Percentiles rank a stretch among this genome's conserved stretches.
Evolutionary conservation across 495 filamentous ascomycete species (phyloP).

Genomic region (Neurospora sp.): DNA sequence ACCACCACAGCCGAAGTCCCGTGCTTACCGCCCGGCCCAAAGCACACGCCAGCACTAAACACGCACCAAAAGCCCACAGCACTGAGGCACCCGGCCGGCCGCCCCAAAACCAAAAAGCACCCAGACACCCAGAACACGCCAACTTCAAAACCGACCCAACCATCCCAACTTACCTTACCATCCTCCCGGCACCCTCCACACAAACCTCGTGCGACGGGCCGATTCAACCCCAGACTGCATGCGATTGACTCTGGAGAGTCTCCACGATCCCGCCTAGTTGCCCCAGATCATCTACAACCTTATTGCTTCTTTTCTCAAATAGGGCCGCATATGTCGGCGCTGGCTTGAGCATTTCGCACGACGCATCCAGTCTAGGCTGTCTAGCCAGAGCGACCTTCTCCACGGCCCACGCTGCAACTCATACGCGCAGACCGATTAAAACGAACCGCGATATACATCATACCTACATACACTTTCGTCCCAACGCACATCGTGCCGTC

Average conservation of each 20-base stretch:
- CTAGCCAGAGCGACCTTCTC: background rate
- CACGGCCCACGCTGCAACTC: background rate
- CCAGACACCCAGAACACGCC: background rate
- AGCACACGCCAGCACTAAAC: background rate
- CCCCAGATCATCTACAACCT: slow-evolving; percentile 10
- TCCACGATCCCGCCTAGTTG: slow-evolving; percentile 19
- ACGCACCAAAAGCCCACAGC: background rate
- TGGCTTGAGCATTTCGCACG: background rate
- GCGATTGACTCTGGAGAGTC: slow-evolving; percentile 23
- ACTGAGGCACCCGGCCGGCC: background rate
- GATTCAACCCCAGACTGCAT: slow-evolving; percentile 22
- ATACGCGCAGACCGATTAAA: background rate
- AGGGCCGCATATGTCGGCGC: slow-evolving; percentile 18
- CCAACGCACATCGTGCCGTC: background rate
- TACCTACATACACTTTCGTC: background rate
- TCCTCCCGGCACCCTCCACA: slow-evolving; percentile 9
- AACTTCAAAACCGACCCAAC: background rate
- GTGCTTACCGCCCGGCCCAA: background rate
- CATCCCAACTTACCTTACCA: slow-evolving; percentile 1
- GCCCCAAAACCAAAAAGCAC: background rate
- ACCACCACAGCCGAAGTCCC: background rate
- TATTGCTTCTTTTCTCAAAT: slow-evolving; percentile 10
- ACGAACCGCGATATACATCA: background rate
- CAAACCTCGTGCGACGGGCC: slow-evolving; percentile 18
- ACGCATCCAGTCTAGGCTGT: background rate